Conservation (phyloP, 768 basidiomycete species). For the Suillus luteus region DNA sequence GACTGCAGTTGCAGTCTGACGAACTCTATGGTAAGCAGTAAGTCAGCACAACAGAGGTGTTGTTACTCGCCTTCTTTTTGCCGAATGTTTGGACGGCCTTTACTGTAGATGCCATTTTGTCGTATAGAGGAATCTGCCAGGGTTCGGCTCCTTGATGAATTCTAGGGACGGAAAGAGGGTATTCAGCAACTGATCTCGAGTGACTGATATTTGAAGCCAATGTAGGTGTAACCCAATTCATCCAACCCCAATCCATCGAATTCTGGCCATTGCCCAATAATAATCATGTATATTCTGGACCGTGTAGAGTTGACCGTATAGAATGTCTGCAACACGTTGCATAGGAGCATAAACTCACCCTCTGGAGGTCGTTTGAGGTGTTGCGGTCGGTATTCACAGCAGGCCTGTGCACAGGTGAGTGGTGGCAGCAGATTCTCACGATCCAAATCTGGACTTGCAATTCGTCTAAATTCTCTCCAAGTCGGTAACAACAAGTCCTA, state of each 20-base stretch:
- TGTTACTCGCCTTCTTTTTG: conserved; percentile 92
- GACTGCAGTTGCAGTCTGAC: conserved; percentile 95
- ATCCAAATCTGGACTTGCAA: conserved; percentile 22
- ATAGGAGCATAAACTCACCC: conserved; percentile 39
- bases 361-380: conserved; percentile 35
- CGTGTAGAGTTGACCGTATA: conserved; percentile 4
- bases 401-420: conserved; percentile 7
- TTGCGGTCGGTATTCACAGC: conserved; percentile 21
- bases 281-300: conserved; percentile 11
- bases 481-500: background rate
- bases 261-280: conserved; percentile 42
- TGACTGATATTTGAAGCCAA: conserved; percentile 6
- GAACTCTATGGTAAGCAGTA: conserved; percentile 12
- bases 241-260: conserved; percentile 36
- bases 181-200: conserved; percentile 20
- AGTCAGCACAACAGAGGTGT: conserved; percentile 11
- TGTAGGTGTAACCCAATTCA: conserved; percentile 27
- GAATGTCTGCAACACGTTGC: conserved; percentile 4
- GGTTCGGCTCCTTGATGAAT: conserved; percentile 14
- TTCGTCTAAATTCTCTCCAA: background rate
- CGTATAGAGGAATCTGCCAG: conserved; percentile 26
- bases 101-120: conserved; percentile 62
- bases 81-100: conserved; percentile 99
- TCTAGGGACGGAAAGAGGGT: conserved; percentile 21
- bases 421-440: conserved; percentile 27